Conservation (phyloP, 257 asterid genomes). For the Gentiana dahurica region DNA sequence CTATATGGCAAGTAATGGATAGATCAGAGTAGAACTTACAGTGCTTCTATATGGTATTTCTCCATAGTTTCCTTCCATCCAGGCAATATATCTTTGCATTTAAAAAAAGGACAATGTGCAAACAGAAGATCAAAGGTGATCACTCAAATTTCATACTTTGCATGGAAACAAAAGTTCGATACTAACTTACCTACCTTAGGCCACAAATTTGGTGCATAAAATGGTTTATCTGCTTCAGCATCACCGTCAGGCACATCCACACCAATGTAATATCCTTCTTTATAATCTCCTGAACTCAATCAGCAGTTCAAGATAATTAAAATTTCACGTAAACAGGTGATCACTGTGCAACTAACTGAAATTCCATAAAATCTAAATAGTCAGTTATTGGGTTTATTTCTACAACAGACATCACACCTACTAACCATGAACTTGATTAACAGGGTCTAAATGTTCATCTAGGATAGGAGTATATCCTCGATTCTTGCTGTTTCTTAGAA, state of each 20-base stretch:
- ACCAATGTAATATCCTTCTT: constrained; percentile 95
- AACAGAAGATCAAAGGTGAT: constrained; percentile 1
- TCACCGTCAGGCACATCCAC: constrained; percentile 60
- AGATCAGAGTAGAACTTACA: constrained; percentile 42
- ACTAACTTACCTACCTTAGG: constrained; percentile 47
- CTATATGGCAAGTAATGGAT: not conserved
- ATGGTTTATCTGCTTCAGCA: constrained; percentile 55
- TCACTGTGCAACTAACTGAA: not conserved
- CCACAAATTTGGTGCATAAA: constrained; percentile 73
- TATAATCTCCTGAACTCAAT: constrained; percentile 61
- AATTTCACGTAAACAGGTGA: not conserved
- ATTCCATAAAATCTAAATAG: not conserved
- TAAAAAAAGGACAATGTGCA: not conserved
- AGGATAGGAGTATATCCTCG: constrained; percentile 90
- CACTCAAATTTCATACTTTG: not conserved
- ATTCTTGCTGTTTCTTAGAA: constrained; percentile 50
- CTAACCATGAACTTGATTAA: constrained; percentile 62
- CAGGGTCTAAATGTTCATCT: constrained; percentile 68
- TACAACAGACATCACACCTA: not conserved
- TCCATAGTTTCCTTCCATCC: constrained; percentile 85
- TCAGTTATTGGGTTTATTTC: too few relatives aligned
- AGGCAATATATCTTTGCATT: constrained; percentile 50
- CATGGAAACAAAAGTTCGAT: constrained; percentile 2
- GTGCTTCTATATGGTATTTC: constrained; percentile 62
- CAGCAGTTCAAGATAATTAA: constrained; percentile 1